phyloP scores from a whole-genome alignment of 2,329 filamentous ascomycete species.

The Curvularia lunata region DNA sequence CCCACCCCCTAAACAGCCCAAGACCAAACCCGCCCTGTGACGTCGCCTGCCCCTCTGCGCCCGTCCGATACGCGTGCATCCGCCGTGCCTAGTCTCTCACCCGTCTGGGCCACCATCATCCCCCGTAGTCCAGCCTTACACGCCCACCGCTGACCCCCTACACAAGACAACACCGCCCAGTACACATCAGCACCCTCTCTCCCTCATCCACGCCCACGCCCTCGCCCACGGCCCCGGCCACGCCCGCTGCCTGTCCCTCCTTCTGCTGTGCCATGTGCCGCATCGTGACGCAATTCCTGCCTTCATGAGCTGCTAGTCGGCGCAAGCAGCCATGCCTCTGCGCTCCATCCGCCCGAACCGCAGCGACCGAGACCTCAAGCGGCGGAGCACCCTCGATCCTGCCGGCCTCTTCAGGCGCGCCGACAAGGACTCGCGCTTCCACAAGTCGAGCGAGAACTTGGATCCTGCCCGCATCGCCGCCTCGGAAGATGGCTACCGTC shows the following conservation, averaged over 20 bases:
- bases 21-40: slow-evolving; percentile 2
- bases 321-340: slow-evolving; percentile 50
- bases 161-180: background rate
- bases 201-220: background rate
- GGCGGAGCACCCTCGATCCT: slow-evolving; percentile 54
- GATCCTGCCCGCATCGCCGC: slow-evolving; percentile 34
- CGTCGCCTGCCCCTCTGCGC: slow-evolving; percentile 6
- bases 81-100: slow-evolving; percentile 3
- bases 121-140: background rate
- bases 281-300: slow-evolving; percentile 34
- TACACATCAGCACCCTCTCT: background rate
- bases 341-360: slow-evolving; percentile 47
- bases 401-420: slow-evolving; percentile 45
- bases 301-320: slow-evolving; percentile 45
- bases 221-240: background rate
- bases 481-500: slow-evolving; percentile 46
- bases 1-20: slow-evolving; percentile 10
- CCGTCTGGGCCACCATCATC: background rate
- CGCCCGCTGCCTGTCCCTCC: slow-evolving; percentile 10
- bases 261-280: slow-evolving; percentile 44
- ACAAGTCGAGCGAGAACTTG: slow-evolving; percentile 38
- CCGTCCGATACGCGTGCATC: slow-evolving; percentile 3
- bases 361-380: slow-evolving; percentile 52
- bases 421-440: slow-evolving; percentile 35
- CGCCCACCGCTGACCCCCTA: background rate